Base-by-base conservation (phyloP, 495 filamentous ascomycete species). In the Penicillium egyptiacum region DNA sequence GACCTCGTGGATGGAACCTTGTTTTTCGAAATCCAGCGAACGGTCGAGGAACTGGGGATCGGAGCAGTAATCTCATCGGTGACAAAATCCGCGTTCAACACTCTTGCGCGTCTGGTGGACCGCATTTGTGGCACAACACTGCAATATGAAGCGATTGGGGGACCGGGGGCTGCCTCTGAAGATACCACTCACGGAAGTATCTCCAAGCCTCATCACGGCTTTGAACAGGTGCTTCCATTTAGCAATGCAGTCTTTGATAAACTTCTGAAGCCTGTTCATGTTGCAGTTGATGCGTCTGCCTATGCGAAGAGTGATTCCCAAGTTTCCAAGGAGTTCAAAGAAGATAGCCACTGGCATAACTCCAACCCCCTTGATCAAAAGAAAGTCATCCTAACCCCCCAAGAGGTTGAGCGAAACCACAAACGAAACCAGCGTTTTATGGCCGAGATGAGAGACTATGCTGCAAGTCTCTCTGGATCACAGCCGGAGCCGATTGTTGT, bases 1-100 rank as follows among this genome's bases (percentile, higher is more conserved):
- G 88, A 91, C 63, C 65, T 86, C 10, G 53, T 90, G n/a, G 88
- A 91, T 62, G 88, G 87, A 17, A 75, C 83, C 41, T 59, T 89
- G 2, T 81, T 87, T 52, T 57, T 66, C 63, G 69, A 37, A 50
- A 62, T 57, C 16, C 57, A 31, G 16, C 26, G 17, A 2, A 47
- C 47, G 14, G 19, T 56, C 17, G 19, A 44, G 7, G 51, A 16
- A 25, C 39, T 45, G 30, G 39, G 58, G 0, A 25, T 50, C 6
- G 16, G 16, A 14, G 39, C 14, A 10, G 11, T 39, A 20, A 20
- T 50, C 1, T 19, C 31, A 5, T 17, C 31, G 14, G 33, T 6
- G 5, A 50, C 48, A 16, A 7, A 39, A 10, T 11, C 19, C 12
- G 1, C 33, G 5, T 50, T 50, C 48, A 50, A 50, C 20, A 23